phyloP scores from a whole-genome alignment of 2,329 filamentous ascomycete species.

The Fusarium concolor region DNA sequence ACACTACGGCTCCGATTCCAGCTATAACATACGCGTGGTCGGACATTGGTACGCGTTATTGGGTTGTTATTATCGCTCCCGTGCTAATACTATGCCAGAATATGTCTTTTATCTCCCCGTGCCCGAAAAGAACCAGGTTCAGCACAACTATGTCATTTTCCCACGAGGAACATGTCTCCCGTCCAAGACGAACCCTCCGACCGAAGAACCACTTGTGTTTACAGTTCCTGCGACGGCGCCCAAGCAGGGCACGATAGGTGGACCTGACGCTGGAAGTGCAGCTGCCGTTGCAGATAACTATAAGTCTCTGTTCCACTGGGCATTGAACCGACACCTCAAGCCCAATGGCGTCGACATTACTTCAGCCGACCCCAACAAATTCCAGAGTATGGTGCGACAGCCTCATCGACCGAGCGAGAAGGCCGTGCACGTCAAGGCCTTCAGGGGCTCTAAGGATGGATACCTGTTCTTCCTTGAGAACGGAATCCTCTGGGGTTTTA shows the following conservation, averaged over 20 bases:
- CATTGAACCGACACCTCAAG: conserved; percentile 64
- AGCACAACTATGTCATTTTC: conserved; percentile 74
- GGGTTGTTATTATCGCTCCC: neutral
- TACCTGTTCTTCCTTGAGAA: conserved; percentile 74
- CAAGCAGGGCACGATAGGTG: conserved; percentile 68
- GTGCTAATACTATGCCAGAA: conserved; percentile 55
- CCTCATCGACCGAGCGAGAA: conserved; percentile 70
- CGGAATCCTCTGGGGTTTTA: conserved; percentile 77
- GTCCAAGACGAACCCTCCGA: conserved; percentile 57
- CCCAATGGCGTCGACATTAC: conserved; percentile 62
- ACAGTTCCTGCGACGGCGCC: conserved; percentile 70
- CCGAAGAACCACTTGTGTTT: conserved; percentile 71
- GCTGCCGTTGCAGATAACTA: conserved; percentile 69
- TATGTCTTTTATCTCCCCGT: conserved; percentile 73
- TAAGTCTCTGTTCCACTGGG: conserved; percentile 71
- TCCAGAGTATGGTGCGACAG: conserved; percentile 68
- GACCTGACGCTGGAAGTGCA: conserved; percentile 62
- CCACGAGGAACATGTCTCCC: conserved; percentile 66
- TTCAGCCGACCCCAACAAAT: conserved; percentile 65
- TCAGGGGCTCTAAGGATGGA: conserved; percentile 75
- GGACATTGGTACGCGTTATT: conserved; percentile 65
- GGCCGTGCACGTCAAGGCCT: conserved; percentile 74
- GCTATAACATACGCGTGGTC: conserved; percentile 70
- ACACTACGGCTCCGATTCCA: conserved; percentile 62
- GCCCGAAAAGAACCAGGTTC: conserved; percentile 72